Evolutionary conservation across 2,329 filamentous ascomycete genomes (phyloP).

Genomic region (Metarhizium robertsii): DNA sequence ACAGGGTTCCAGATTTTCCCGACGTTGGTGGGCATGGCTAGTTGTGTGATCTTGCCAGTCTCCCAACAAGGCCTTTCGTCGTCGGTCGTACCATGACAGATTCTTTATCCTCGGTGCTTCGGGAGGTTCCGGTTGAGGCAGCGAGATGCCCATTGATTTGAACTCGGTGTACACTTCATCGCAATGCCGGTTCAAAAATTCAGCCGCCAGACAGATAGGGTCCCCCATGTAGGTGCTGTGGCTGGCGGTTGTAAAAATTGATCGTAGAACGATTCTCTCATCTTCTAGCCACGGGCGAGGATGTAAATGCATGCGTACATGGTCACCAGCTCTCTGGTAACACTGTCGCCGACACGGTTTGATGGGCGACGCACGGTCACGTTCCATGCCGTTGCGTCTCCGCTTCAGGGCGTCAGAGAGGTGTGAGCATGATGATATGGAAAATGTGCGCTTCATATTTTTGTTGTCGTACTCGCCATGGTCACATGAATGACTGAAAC

Average conservation of each 20-base stretch:
- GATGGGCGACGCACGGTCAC: constrained; percentile 7
- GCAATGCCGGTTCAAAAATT: constrained; percentile 41
- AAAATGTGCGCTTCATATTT: constrained; percentile 43
- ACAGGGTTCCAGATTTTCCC: constrained; percentile 55
- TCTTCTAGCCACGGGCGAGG: constrained; percentile 35
- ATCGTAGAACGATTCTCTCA: constrained; percentile 38
- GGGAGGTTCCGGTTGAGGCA: constrained; percentile 14
- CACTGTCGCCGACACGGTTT: constrained; percentile 32
- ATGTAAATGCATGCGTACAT: constrained; percentile 5
- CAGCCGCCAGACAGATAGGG: constrained; percentile 39
- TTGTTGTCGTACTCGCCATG: constrained; percentile 50
- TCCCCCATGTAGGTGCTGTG: constrained; percentile 30
- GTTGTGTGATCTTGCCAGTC: constrained; percentile 48
- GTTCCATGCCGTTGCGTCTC: constrained; percentile 11
- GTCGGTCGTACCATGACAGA: constrained; percentile 47
- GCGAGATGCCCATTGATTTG: constrained; percentile 13
- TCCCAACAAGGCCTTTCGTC: constrained; percentile 41
- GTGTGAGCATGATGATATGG: constrained; percentile 26
- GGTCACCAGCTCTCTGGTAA: constrained; percentile 19
- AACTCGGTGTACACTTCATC: constrained; percentile 36
- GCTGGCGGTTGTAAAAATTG: constrained; percentile 33
- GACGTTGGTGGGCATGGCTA: constrained; percentile 45
- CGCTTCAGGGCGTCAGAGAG: constrained; percentile 23
- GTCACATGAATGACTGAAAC: constrained; percentile 51
- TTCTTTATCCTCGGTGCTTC: constrained; percentile 31